phyloP scores from a whole-genome alignment of 495 filamentous ascomycete species.

The Gamarada debralockiae region DNA sequence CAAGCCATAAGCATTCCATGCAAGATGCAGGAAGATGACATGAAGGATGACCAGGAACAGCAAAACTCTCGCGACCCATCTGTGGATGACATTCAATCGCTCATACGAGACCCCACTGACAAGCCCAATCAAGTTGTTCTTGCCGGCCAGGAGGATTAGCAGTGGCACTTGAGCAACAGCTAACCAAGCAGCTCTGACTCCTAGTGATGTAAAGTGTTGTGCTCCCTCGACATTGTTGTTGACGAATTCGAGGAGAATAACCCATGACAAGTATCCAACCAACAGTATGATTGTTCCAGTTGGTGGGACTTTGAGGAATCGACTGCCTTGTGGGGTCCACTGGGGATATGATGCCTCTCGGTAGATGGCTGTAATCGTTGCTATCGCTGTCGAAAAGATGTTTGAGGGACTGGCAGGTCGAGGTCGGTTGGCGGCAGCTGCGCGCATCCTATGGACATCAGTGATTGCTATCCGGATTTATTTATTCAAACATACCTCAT shows the following conservation, averaged over 20 bases:
- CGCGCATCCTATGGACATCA: slow-evolving; percentile 12
- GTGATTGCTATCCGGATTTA: neutral
- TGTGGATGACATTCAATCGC: slow-evolving; percentile 78
- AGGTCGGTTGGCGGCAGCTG: slow-evolving; percentile 18
- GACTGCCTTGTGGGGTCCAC: slow-evolving; percentile 6
- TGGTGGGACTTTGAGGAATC: slow-evolving; percentile 15
- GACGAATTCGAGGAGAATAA: slow-evolving; percentile 22
- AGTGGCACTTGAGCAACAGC: slow-evolving; percentile 74
- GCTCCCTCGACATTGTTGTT: slow-evolving; percentile 23
- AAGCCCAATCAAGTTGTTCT: slow-evolving; percentile 69
- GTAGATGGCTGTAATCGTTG: slow-evolving; percentile 16
- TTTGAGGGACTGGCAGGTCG: slow-evolving; percentile 15
- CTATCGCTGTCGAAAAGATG: slow-evolving; percentile 13
- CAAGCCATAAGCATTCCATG: slow-evolving; percentile 61
- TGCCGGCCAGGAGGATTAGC: slow-evolving; percentile 72
- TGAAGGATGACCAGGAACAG: slow-evolving; percentile 74
- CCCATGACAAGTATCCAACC: slow-evolving; percentile 15
- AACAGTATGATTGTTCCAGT: slow-evolving; percentile 17
- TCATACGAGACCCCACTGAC: slow-evolving; percentile 71
- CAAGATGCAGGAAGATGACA: slow-evolving; percentile 64
- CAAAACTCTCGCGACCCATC: slow-evolving; percentile 72
- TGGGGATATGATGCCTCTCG: slow-evolving; percentile 21
- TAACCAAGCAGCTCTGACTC: slow-evolving; percentile 66
- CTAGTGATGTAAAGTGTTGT: slow-evolving; percentile 21
- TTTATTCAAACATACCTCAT: slow-evolving; percentile 10